A percentile compares a stretch with the other conserved stretches of the same genome.
Evolutionary conservation across 257 asterid species (phyloP).

Genomic region (Ilex asprella): DNA sequence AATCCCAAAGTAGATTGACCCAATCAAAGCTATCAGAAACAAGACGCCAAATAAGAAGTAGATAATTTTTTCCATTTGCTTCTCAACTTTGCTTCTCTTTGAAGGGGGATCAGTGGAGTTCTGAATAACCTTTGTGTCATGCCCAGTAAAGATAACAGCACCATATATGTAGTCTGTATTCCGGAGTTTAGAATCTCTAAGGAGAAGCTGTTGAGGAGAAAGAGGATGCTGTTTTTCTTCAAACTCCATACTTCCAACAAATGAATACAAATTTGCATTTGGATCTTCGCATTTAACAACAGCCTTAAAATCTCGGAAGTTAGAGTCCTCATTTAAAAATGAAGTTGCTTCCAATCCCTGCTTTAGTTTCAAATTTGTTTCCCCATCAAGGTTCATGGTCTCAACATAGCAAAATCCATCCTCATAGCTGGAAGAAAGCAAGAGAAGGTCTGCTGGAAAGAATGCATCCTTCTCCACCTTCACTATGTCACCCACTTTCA

Average conservation of each 20-base stretch:
- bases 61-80: constrained; percentile 75
- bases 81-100: constrained; percentile 86
- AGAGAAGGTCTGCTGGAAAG: constrained; percentile 82
- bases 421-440: constrained; percentile 81
- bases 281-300: constrained; percentile 85
- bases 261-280: constrained; percentile 76
- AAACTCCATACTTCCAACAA: constrained; percentile 70
- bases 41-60: constrained; percentile 69
- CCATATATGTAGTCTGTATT: constrained; percentile 76
- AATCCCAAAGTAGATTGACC: constrained; percentile 75
- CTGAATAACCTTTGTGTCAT: constrained; percentile 86
- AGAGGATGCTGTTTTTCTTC: constrained; percentile 57
- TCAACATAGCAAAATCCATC: constrained; percentile 88
- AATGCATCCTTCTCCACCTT: constrained; percentile 79
- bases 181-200: constrained; percentile 74
- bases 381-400: constrained; percentile 96
- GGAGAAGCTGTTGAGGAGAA: constrained; percentile 77
- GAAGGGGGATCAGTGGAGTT: constrained; percentile 88
- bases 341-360: constrained; percentile 72
- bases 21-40: constrained; percentile 48
- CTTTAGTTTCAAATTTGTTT: constrained; percentile 82
- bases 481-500: constrained; percentile 81
- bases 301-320: constrained; percentile 49
- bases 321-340: constrained; percentile 38
- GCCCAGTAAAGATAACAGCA: constrained; percentile 84